Base-by-base conservation (phyloP, 139 green algal genomes). In the Chlorella vulgaris region DNA sequence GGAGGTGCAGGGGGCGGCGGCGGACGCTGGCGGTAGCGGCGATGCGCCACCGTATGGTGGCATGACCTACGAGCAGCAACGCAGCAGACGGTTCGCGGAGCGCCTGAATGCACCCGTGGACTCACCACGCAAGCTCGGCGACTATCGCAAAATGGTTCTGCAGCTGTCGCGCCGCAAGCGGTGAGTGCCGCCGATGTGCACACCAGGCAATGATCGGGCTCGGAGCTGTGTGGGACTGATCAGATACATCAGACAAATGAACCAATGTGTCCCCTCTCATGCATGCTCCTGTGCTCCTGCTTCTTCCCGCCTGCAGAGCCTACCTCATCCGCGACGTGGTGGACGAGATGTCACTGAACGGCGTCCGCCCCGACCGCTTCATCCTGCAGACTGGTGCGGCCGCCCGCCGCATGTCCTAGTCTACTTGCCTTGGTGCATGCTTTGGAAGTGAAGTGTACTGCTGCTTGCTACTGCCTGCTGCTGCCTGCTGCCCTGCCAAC, bases 261-360 rank as follows among this genome's bases (percentile, higher is more conserved):
- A n/a, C n/a, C n/a, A n/a, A n/a, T n/a, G 47, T 70, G 63, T 42
- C 26, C 19, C 26, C 38, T 55, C 67, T 21, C 1, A 13, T 36
- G 67, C 38, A 8, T 13, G 2, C 29, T 3, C 43, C 69, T 6
- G 21, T 26, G 5, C 43, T 19, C n/a, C 47, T 66, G 19, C 50
- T 50, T 15, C 50, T 35, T 51, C 6, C 1, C 71, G 6, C 7
- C 13, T 69, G 58, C 79, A 85, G 71, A 1, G 81, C 69, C 22
- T 85, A 77, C 71, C 42, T 76, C 31, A 85, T 81, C 8, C 62
- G 81, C 7, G 80, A 84, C 10, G 80, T 84, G 80, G n/a, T 81
- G 8, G 69, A 84, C 10, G 80, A 84, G 70, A 84, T 84, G 80
- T 62, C 40, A 13, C 80, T 84, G 7, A 60, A 62, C 40, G 80